Evolutionary conservation across 2,329 filamentous ascomycete genomes (phyloP), one percentile per base, ranked within the genome.

Genomic region (Neonectria magnoliae): DNA sequence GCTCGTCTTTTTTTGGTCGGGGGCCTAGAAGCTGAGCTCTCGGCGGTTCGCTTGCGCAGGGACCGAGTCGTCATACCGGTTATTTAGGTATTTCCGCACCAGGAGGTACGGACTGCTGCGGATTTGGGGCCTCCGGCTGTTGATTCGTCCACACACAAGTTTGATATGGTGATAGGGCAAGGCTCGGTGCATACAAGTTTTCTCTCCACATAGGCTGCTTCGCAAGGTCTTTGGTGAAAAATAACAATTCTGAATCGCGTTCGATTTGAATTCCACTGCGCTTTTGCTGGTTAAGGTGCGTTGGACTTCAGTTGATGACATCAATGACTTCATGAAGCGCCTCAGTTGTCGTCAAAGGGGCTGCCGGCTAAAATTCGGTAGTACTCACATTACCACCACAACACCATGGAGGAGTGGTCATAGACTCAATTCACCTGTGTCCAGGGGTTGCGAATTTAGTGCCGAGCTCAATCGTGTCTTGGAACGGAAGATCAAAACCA

Each of bases 101-200:
- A 2, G 33, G 14, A 8, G 45, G 25, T 59, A 51, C 57, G 50
- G 63, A 25, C 44, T 67, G 58, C 8, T 62, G 67, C 29, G 65
- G 67, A 33, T 20, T 29, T 20, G 25, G 47, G 2, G 11, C 5
- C 47, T 51, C 27, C 33, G n/a, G 27, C 27, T 18, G 14, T 33
- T 51, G 16, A 16, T 18, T 29, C 16, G 27, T 18, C 47, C 47
- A 31, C 5, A 31, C 10, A 18, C 16, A 20, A 31, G n/a, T 33
- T 51, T 25, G 47, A 18, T 10, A n/a, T 33, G n/a, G 10, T 33
- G 5, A 13, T 14, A 3, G 18, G 14, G 6, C 14, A 13, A 11
- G 31, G 27, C n/a, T 51, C 6, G n/a, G 29, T 20, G 48, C n/a
- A 33, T 20, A 7, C 29, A 14, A 6, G n/a, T 33, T 33, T 20